These are phyloP conservation scores for Clitoria ternatea DNA, from an alignment of 306 rosid genomes.

Conservation along the genomic window DNA sequence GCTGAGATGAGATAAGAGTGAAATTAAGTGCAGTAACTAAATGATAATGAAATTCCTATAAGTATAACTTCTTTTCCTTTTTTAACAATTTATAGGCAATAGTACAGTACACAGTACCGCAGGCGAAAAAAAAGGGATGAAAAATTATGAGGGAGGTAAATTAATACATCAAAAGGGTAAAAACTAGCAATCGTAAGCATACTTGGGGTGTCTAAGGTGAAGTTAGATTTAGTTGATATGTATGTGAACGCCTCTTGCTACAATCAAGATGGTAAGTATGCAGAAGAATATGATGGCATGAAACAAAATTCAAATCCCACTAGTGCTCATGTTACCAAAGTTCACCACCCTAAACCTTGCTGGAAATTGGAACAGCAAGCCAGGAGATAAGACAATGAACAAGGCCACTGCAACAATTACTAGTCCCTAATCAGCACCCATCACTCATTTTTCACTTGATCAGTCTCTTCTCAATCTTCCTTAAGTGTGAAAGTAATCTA, in stretches of 20 bases:
- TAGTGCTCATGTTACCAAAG: conserved; percentile 92
- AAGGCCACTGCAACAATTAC: conserved; percentile 68
- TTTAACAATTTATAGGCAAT: conserved; percentile 13
- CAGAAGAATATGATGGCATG: conserved; percentile 86
- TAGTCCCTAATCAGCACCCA: conserved; percentile 95
- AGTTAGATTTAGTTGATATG: conserved; percentile 42
- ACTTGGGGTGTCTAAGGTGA: background rate
- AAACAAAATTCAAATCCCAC: conserved; percentile 88
- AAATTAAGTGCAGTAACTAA: conserved; percentile 1
- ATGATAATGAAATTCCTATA: conserved; percentile 13
- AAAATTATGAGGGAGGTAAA: background rate
- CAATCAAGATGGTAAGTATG: conserved; percentile 68
- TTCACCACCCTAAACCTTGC: conserved; percentile 72
- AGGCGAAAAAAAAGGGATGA: conserved; percentile 12
- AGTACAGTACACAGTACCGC: conserved; percentile 3
- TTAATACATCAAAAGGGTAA: background rate
- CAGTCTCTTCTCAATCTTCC: background rate
- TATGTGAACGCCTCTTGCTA: conserved; percentile 88
- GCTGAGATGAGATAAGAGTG: too few species aligned
- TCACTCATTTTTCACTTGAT: conserved; percentile 11
- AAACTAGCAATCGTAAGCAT: background rate
- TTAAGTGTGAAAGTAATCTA: background rate
- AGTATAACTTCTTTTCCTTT: background rate
- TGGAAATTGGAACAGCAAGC: conserved; percentile 84
- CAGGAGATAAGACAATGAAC: conserved; percentile 86